phyloP scores from a whole-genome alignment of 2,329 filamentous ascomycete species.

The Zymoseptoria crescenta region DNA sequence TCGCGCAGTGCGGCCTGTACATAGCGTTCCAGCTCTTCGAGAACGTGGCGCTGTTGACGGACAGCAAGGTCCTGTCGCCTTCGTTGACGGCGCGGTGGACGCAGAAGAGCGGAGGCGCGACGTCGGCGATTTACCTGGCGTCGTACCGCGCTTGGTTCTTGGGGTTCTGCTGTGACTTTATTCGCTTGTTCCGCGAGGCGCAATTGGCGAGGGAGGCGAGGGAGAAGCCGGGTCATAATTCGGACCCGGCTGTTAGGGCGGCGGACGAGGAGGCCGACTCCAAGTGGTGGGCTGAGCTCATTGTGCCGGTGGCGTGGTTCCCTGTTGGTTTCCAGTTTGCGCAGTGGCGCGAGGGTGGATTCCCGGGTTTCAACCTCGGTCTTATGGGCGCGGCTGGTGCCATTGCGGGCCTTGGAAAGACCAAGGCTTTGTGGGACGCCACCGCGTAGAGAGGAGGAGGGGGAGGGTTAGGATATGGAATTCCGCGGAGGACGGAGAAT shows the following conservation, averaged over 20 bases:
- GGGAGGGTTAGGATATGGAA: not conserved
- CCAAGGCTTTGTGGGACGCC: conserved; percentile 27
- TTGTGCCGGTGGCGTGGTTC: conserved; percentile 38
- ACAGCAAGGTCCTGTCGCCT: conserved; percentile 33
- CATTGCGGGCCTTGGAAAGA: conserved; percentile 32
- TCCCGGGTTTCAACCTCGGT: conserved; percentile 39
- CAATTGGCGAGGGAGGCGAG: conserved; percentile 34
- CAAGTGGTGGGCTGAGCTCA: conserved; percentile 37
- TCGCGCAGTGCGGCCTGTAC: conserved; percentile 37
- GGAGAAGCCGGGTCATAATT: conserved; percentile 18
- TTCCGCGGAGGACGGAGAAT: no score
- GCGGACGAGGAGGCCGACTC: conserved; percentile 34
- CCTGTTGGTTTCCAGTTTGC: conserved; percentile 38
- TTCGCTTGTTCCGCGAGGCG: conserved; percentile 36
- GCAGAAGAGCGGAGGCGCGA: conserved; percentile 24
- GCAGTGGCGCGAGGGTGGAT: conserved; percentile 27
- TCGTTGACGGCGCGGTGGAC: conserved; percentile 30
- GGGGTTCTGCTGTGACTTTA: conserved; percentile 38
- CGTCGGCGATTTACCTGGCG: conserved; percentile 34
- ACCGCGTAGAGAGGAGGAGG: conserved; percentile 16
- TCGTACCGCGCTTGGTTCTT: conserved; percentile 38
- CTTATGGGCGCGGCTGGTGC: conserved; percentile 37
- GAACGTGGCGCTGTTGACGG: conserved; percentile 37
- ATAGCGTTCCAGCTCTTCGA: conserved; percentile 38
- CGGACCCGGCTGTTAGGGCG: conserved; percentile 22